Base-by-base conservation (phyloP, 129 eudicot genomes). In the Helichrysum umbraculigerum region DNA sequence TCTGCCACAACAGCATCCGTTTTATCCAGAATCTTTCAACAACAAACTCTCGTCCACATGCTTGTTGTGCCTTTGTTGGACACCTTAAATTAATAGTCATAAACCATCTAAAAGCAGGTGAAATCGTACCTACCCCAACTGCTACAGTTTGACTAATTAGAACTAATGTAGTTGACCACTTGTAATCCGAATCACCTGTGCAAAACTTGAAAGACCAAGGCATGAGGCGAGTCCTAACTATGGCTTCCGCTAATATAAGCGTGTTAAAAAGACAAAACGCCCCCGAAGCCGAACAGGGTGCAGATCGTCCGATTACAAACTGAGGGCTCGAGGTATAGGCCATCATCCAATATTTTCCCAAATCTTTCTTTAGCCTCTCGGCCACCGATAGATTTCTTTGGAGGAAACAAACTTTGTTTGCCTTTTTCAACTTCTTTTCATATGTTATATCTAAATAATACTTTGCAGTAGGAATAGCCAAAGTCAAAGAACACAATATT, bases 21-120 rank as follows among this genome's bases (percentile, higher is more conserved):
- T 50, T 72, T 1, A 73, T 67, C 96, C 92, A 89, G 70, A 85
- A 89, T 7, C 47, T 67, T 42, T 89, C 96, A 20, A 85, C 81
- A 72, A 79, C 82, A 74, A 85, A 82, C 68, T 85, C 79, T 11
- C 12, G 25, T 35, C 28, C 68, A 12, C 67, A 30, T 10, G 79
- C 86, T 72, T 6, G 63, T 16, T 54, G 20, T 11, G 78, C 87
- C 66, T 62, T 82, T 17, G 57, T 78, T 1, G 85, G 84, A 66
- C 89, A 82, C 79, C 76, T 50, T 74, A 85, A 82, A 39, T 78
- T 81, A 3, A 81, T 79, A 60, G 92, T 86, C 47, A 75, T 83
- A 41, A 83, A 87, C 88, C 91, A 89, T 71, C 96, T 79, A 57
- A 68, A 83, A 28, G 91, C 82, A n/a, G 96, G 96, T 4, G 85